Conservation (phyloP, 805 yeast species). For the Saccharomycopsis sp. region DNA sequence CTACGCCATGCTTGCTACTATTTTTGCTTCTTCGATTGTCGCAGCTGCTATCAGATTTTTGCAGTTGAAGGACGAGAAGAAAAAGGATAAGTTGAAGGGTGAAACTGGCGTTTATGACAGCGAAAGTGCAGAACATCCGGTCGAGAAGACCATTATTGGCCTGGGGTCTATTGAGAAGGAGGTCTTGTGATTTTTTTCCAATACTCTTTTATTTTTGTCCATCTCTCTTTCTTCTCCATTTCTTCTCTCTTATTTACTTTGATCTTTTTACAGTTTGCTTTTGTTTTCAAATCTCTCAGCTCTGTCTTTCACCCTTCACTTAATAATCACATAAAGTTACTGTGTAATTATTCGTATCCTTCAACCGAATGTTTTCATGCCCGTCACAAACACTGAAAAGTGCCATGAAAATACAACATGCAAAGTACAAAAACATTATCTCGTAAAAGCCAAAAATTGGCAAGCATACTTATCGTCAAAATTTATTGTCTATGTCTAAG, state of each 20-base stretch:
- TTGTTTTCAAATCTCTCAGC: too few relatives aligned
- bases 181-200: neutral
- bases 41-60: constrained; percentile 37
- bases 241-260: neutral
- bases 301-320: too few relatives aligned
- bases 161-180: neutral
- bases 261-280: neutral
- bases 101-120: constrained; percentile 11
- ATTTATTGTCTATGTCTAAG: too few relatives aligned
- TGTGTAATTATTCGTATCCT: too few relatives aligned
- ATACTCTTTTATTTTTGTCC: too few relatives aligned
- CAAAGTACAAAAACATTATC: too few relatives aligned
- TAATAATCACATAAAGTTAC: too few relatives aligned
- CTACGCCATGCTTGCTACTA: constrained; percentile 51
- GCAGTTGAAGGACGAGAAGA: constrained; percentile 34
- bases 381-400: too few relatives aligned
- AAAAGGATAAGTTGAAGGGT: constrained; percentile 12
- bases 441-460: too few relatives aligned
- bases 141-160: neutral
- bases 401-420: too few relatives aligned
- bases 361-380: too few relatives aligned
- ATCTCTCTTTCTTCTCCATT: neutral
- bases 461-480: too few relatives aligned
- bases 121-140: constrained; percentile 7
- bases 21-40: constrained; percentile 35